Evolutionary conservation across 73 alveolate species (phyloP).

Genomic region (Tetrahymena thermophila): DNA sequence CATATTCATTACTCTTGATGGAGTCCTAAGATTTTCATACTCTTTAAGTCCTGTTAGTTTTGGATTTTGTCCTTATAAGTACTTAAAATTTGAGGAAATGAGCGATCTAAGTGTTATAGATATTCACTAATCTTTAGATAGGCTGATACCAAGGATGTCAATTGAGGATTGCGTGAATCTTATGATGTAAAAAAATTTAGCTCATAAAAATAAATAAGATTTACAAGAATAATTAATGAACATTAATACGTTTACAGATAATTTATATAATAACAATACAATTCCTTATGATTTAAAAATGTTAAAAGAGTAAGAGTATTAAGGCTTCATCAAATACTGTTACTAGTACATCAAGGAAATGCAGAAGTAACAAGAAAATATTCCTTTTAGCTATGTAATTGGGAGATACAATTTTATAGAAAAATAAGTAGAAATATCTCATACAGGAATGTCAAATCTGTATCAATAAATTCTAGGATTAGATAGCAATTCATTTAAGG

Average conservation of each 20-base stretch:
- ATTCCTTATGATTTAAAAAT: neutral
- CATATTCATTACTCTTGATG: neutral
- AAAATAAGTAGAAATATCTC: neutral
- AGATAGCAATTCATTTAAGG: neutral
- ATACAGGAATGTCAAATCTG: neutral
- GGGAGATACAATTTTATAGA: neutral
- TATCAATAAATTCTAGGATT: neutral
- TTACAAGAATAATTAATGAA: too few relatives aligned
- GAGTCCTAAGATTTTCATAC: neutral
- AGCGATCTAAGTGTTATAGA: neutral
- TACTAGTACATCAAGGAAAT: neutral
- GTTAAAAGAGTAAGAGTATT: neutral
- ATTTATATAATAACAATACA: too few relatives aligned
- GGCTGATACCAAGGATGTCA: neutral
- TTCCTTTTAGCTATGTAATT: neutral
- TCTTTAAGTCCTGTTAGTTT: neutral
- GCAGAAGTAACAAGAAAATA: neutral
- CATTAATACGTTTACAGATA: neutral
- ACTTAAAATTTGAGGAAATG: neutral
- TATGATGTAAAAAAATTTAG: neutral
- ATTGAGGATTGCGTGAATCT: neutral
- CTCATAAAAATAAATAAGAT: neutral
- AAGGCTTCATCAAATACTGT: neutral
- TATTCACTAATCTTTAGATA: neutral
- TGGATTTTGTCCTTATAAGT: neutral